Evolutionary conservation across 2,329 filamentous ascomycete genomes (phyloP).

Genomic region (Curvularia sp.): DNA sequence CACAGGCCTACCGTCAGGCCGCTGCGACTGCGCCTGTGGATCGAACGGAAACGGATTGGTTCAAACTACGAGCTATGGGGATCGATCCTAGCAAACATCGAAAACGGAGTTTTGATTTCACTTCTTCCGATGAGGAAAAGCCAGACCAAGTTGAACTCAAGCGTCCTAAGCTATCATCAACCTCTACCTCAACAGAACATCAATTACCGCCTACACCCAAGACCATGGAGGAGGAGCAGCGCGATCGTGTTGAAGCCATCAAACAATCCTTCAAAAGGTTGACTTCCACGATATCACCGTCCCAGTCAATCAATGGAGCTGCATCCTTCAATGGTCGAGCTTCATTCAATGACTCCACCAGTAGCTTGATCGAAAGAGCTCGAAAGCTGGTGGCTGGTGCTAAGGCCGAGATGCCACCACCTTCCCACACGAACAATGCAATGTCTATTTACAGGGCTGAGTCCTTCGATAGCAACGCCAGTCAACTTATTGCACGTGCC

Average conservation of each 20-base stretch:
- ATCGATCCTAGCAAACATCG: constrained; percentile 48
- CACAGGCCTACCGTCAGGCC: constrained; percentile 32
- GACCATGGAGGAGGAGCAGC: constrained; percentile 29
- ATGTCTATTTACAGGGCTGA: constrained; percentile 19
- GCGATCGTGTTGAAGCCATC: constrained; percentile 34
- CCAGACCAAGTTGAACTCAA: constrained; percentile 28
- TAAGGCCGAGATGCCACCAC: constrained; percentile 11
- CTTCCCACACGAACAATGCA: constrained; percentile 2
- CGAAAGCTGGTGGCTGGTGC: constrained; percentile 14
- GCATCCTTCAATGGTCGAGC: constrained; percentile 19
- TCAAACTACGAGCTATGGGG: constrained; percentile 58
- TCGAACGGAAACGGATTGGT: constrained; percentile 59
- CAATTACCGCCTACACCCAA: constrained; percentile 9
- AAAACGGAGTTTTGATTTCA: constrained; percentile 42
- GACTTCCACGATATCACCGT: constrained; percentile 18
- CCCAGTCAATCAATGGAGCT: constrained; percentile 15
- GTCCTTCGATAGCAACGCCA: constrained; percentile 14
- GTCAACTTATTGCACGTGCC: constrained; percentile 30
- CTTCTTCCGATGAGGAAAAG: constrained; percentile 33
- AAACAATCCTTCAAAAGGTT: constrained; percentile 25
- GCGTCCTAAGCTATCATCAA: constrained; percentile 27
- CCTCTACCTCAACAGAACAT: constrained; percentile 15
- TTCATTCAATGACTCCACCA: constrained; percentile 15
- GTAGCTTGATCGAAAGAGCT: constrained; percentile 23
- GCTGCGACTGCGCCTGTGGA: constrained; percentile 42